Conservation (phyloP, 2,329 filamentous ascomycete species). For the Pseudonectria foliicola region DNA sequence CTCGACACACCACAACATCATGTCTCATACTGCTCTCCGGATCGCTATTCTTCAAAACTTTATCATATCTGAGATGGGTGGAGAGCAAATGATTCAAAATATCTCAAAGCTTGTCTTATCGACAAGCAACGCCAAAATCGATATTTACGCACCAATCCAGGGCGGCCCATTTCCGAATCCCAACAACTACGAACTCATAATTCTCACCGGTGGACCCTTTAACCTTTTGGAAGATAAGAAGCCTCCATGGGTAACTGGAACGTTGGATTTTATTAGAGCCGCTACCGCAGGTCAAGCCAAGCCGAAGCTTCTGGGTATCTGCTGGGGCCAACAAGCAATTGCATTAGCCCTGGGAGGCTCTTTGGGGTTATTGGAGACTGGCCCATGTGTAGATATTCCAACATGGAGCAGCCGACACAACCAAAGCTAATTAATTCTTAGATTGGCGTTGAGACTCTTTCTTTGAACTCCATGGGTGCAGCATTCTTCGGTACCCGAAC, state of each 20-base stretch:
- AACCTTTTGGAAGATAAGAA: constrained; percentile 1
- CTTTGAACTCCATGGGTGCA: too few relatives aligned
- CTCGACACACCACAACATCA: too few relatives aligned
- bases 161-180: not conserved
- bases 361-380: not conserved
- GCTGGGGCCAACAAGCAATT: constrained; percentile 3
- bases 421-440: too few relatives aligned
- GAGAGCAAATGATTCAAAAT: constrained; percentile 1
- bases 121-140: not conserved
- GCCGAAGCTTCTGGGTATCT: constrained; percentile 1
- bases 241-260: constrained; percentile 1
- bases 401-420: not conserved
- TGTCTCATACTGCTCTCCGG: not conserved
- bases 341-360: constrained; percentile 1
- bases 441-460: too few relatives aligned
- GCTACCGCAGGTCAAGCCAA: not conserved
- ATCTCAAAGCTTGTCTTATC: constrained; percentile 1
- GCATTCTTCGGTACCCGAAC: too few relatives aligned
- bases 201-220: constrained; percentile 1
- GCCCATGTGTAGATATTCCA: constrained; percentile 1
- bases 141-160: constrained; percentile 1
- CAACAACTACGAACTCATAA: not conserved
- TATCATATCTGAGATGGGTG: not conserved
- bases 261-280: constrained; percentile 1
- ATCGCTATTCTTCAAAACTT: constrained; percentile 2